Percentiles rank a stretch among this genome's conserved stretches.
Conservation (phyloP, 441 rosid genomes). For the Mallotus japonicus region DNA sequence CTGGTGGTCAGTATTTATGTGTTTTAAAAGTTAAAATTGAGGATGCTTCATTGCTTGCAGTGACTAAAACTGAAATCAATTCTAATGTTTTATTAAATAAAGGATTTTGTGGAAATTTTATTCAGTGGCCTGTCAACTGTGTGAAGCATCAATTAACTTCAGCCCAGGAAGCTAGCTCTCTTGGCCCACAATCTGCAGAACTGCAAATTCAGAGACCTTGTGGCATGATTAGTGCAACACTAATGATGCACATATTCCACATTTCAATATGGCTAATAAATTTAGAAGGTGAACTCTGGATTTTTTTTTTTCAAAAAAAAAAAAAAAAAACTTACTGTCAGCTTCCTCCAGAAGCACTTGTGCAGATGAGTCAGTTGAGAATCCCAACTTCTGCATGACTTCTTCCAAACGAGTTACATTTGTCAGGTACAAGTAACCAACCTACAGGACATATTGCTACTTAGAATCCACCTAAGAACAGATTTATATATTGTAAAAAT, state of each 20-base stretch:
- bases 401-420: constrained; percentile 70
- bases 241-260: neutral
- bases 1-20: too few species aligned
- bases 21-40: too few species aligned
- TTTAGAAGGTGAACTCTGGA: neutral
- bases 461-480: constrained; percentile 18
- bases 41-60: too few species aligned
- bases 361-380: constrained; percentile 54
- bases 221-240: neutral
- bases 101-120: neutral
- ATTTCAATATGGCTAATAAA: neutral
- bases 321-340: constrained; percentile 28
- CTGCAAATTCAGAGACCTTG: neutral
- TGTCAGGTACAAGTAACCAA: constrained; percentile 77
- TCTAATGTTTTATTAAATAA: too few species aligned
- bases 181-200: neutral
- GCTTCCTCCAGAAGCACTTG: constrained; percentile 36
- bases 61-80: too few species aligned
- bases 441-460: constrained; percentile 31
- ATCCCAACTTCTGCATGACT: constrained; percentile 75
- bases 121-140: neutral
- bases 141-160: neutral
- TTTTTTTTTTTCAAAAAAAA: neutral
- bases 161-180: neutral
- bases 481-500: constrained; percentile 8